Evolutionary conservation across 352 stramenopile genomes (phyloP).

Genomic region (Pythium volutum): DNA sequence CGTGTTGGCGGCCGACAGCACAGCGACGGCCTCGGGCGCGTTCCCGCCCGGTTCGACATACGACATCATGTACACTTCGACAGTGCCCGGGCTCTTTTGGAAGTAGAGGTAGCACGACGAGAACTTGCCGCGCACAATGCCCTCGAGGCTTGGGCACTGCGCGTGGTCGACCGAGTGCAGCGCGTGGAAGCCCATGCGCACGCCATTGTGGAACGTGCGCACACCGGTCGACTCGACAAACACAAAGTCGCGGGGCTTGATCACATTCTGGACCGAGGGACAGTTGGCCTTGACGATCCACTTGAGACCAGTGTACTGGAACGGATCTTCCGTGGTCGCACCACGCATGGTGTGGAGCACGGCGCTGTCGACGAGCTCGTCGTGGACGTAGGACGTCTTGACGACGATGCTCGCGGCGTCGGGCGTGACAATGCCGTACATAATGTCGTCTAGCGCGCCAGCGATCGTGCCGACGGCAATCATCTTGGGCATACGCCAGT

Average conservation of each 20-base stretch:
- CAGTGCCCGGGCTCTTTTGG: constrained; percentile 24
- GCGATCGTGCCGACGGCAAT: constrained; percentile 25
- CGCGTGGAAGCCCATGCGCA: constrained; percentile 42
- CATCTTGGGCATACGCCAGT: constrained; percentile 23
- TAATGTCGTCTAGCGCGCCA: constrained; percentile 27
- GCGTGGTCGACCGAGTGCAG: constrained; percentile 41
- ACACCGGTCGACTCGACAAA: constrained; percentile 21
- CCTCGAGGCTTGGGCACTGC: constrained; percentile 19
- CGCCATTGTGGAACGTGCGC: constrained; percentile 19
- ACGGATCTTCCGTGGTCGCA: constrained; percentile 28
- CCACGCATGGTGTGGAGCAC: constrained; percentile 44
- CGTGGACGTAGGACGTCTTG: constrained; percentile 40
- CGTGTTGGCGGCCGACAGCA: constrained; percentile 19
- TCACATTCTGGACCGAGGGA: constrained; percentile 6
- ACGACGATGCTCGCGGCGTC: constrained; percentile 19
- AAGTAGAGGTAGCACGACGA: constrained; percentile 36
- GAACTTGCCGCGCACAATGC: constrained; percentile 29
- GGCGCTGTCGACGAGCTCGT: constrained; percentile 48
- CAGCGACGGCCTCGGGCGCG: constrained; percentile 20
- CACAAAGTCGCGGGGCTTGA: constrained; percentile 26
- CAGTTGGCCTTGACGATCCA: constrained; percentile 24
- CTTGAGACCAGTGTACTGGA: constrained; percentile 25
- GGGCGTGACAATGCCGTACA: constrained; percentile 46
- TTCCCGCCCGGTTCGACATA: constrained; percentile 27
- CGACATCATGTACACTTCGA: constrained; percentile 40